Evolutionary conservation across 2,329 filamentous ascomycete species (phyloP).

Genomic region (Botrytis squamosa): DNA sequence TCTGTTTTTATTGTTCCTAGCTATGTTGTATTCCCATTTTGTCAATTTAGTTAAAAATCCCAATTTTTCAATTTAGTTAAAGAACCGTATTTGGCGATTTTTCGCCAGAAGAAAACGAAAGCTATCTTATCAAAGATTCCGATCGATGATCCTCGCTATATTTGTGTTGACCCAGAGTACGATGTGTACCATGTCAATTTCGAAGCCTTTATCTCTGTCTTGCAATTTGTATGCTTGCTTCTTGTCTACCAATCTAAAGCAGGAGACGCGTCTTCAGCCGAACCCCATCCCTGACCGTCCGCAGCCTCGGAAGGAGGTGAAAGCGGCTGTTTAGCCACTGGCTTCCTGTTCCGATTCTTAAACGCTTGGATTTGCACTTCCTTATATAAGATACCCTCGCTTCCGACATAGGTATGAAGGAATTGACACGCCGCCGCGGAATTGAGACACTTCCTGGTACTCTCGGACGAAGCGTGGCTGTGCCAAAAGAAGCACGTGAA

Average conservation of each 20-base stretch:
- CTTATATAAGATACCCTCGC: background rate
- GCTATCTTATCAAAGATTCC: background rate
- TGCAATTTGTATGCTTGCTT: background rate
- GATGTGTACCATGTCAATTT: background rate
- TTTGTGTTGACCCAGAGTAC: background rate
- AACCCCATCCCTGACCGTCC: background rate
- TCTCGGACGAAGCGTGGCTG: background rate
- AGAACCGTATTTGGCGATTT: background rate
- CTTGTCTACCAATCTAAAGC: background rate
- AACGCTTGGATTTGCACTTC: background rate
- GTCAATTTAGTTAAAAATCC: background rate
- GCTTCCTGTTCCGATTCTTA: background rate
- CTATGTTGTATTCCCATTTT: background rate
- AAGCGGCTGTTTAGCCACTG: background rate
- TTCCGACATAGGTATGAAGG: constrained; percentile 24
- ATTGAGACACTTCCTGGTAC: background rate
- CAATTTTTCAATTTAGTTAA: background rate
- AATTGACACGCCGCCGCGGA: constrained; percentile 26
- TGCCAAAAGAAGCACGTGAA: constrained; percentile 22
- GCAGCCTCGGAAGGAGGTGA: background rate
- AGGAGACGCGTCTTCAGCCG: background rate
- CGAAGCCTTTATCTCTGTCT: background rate
- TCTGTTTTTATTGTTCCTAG: background rate
- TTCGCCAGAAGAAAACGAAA: background rate
- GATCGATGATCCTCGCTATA: background rate